Evolutionary conservation across 257 asterid species (phyloP), one percentile per base, ranked within the genome.

Genomic region (Forsythia viridissima): DNA sequence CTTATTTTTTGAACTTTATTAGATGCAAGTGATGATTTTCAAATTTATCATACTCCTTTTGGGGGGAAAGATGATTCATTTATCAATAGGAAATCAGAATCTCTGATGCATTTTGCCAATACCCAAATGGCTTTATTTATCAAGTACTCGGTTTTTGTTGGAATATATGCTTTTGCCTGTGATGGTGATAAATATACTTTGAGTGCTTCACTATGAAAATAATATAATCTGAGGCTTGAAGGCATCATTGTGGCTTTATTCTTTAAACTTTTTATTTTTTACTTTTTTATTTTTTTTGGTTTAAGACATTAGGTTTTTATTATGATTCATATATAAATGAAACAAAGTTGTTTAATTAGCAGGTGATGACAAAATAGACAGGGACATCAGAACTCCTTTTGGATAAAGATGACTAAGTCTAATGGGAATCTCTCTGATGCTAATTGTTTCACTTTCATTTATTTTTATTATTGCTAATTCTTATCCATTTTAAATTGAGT

Each of bases 391-490:
- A 88, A 9, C 82, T 84, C 85, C 74, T 69, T 30, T 15, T 0
- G 79, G 82, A 46, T 82, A 20, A 70, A 72, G 90, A 86, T 85
- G 96, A 91, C 84, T 85, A 46, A 34, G 83, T 88, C 87, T 86
- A 82, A 87, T 91, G 92, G 92, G 96, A 91, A 91, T 87, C 92
- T 91, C 96, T 89, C 90, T 89, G 96, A 89, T 89, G 94, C 92
- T 71, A 20, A 3, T 43, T 76, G 46, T 75, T 52, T 69, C 51
- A 72, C 68, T 77, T 61, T 51, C 9, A 43, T 46, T 3, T 3
- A 12, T 0, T 11, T 46, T 46, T 13, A 12, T 13, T 12, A 12
- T 48, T 48, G 18, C 57, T 48, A 48, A 13, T 13, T 48, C 18
- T 48, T 13, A 48, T 48, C 6, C 57, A 13, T 48, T 48, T 13